These are phyloP conservation scores for Candida verbasci DNA, from an alignment of 805 yeast genomes.

Conservation along the genomic window DNA sequence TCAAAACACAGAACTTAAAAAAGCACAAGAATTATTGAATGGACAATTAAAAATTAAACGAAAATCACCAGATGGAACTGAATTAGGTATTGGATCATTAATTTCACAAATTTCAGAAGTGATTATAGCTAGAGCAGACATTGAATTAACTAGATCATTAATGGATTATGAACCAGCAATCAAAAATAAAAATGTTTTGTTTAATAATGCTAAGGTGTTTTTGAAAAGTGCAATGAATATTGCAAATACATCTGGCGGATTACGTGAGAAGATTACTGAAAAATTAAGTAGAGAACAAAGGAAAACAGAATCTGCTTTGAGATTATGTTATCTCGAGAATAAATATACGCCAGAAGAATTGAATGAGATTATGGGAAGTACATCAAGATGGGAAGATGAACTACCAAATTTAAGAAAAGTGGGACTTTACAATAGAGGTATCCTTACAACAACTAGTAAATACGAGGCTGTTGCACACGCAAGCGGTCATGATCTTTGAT, in stretches of 20 bases:
- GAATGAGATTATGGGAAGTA: slow-evolving; percentile 28
- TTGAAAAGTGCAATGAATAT: slow-evolving; percentile 43
- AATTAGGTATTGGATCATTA: slow-evolving; percentile 25
- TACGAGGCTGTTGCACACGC: too few relatives aligned
- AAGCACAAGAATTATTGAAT: slow-evolving; percentile 31
- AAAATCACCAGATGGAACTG: slow-evolving; percentile 12
- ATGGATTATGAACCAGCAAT: slow-evolving; percentile 22
- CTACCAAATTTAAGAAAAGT: slow-evolving; percentile 18
- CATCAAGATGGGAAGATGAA: slow-evolving; percentile 26
- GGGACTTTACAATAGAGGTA: too few relatives aligned
- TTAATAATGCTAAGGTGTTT: slow-evolving; percentile 37
- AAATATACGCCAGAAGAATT: slow-evolving; percentile 26
- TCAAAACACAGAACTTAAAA: slow-evolving; percentile 35
- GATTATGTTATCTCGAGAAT: slow-evolving; percentile 44
- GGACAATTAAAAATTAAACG: slow-evolving; percentile 14
- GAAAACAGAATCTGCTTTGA: slow-evolving; percentile 40
- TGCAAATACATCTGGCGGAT: slow-evolving; percentile 46
- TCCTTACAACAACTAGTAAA: too few relatives aligned
- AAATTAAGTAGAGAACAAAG: slow-evolving; percentile 38
- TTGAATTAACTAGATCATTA: slow-evolving; percentile 45
- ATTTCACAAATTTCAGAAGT: slow-evolving; percentile 38
- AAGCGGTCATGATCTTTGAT: too few relatives aligned
- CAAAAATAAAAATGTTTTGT: slow-evolving; percentile 25
- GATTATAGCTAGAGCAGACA: slow-evolving; percentile 48
- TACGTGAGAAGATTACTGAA: slow-evolving; percentile 44